Percentiles rank a stretch among this genome's conserved stretches.
These are phyloP conservation scores for Suillus variegatus DNA, from an alignment of 768 basidiomycete genomes.

Conservation along the genomic window DNA sequence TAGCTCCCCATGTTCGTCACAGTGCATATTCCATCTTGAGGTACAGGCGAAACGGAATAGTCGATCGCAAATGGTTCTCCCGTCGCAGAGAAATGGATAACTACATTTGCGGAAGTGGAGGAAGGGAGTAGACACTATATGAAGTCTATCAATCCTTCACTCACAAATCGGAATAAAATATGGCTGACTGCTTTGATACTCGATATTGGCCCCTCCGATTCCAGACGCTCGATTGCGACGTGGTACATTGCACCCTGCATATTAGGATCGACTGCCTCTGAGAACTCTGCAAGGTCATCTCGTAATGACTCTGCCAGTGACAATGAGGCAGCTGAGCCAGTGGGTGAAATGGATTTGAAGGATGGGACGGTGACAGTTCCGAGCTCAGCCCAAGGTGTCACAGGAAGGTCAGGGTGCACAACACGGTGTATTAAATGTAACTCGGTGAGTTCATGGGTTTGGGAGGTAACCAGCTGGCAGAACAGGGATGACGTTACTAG, in stretches of 20 bases:
- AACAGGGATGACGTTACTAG: slow-evolving; percentile 13
- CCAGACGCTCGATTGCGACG: slow-evolving; percentile 60
- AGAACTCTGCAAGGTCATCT: slow-evolving; percentile 49
- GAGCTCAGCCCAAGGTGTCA: slow-evolving; percentile 25
- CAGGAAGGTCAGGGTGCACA: slow-evolving; percentile 32
- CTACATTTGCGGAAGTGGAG: slow-evolving; percentile 54
- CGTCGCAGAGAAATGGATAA: slow-evolving; percentile 52
- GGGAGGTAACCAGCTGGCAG: neutral
- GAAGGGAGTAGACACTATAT: slow-evolving; percentile 67
- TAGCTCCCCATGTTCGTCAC: slow-evolving; percentile 23
- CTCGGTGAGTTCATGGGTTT: neutral
- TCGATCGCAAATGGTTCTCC: slow-evolving; percentile 64
- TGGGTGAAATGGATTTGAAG: slow-evolving; percentile 35
- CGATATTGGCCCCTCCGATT: slow-evolving; percentile 37
- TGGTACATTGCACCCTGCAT: slow-evolving; percentile 61
- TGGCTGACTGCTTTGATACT: slow-evolving; percentile 47
- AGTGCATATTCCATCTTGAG: slow-evolving; percentile 71
- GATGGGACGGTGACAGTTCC: slow-evolving; percentile 27
- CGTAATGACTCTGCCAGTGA: slow-evolving; percentile 42
- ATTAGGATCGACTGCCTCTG: slow-evolving; percentile 39
- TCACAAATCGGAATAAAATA: slow-evolving; percentile 55
- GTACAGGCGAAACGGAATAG: slow-evolving; percentile 68
- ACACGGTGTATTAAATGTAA: slow-evolving; percentile 26
- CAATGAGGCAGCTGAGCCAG: slow-evolving; percentile 35
- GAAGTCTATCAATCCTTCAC: slow-evolving; percentile 17